Base-by-base conservation (phyloP, 1,284 basidiomycete species). In the Neonothopanus nambi region DNA sequence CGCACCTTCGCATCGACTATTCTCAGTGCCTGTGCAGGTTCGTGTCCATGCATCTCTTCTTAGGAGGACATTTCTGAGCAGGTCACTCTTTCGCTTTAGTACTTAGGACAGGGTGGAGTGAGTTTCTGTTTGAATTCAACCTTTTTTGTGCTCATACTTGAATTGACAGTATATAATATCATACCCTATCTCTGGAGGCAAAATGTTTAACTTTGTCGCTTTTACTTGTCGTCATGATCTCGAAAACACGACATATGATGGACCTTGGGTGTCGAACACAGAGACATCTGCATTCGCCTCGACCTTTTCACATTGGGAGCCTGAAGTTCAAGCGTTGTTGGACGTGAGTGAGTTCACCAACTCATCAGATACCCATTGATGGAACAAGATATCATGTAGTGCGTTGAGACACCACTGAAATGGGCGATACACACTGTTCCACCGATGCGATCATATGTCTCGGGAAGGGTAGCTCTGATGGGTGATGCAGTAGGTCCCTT, bases 351-450 rank as follows among this genome's bases (percentile, higher is more conserved):
- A 8, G 2, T 48, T 35, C 33, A 24, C 28, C 20, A 12, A 30
- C 30, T 33, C 9, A 33, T 33, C 21, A 11, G 9, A 23, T 12
- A 17, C 18, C 8, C 46, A 39, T 47, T 40, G 12, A 28, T 9
- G 30, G 24, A 5, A 26, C 30, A n/a, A n/a, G n/a, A n/a, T 5
- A 30, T n/a, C 18, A 1, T 40, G 44, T 36, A 70, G 73, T 74
- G 71, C 51, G 69, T 75, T 17, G 66, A 71, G 13, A 67, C 67
- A 33, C 70, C 73, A 7, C 67, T 63, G 35, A 69, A 70, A 48
- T 81, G 78, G 79, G 73, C 75, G 0, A 65, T 81, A 6, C 76
- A 77, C 53, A 69, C 69, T n/a, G 57, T 76, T 2, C 61, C 63
- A n/a, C 66, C 69, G 3, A 62, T 79, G 37, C 65, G 66, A 0